Evolutionary conservation across 2,329 filamentous ascomycete genomes (phyloP), one percentile per base, ranked within the genome.

Genomic region (Stagonosporopsis vannaccii): DNA sequence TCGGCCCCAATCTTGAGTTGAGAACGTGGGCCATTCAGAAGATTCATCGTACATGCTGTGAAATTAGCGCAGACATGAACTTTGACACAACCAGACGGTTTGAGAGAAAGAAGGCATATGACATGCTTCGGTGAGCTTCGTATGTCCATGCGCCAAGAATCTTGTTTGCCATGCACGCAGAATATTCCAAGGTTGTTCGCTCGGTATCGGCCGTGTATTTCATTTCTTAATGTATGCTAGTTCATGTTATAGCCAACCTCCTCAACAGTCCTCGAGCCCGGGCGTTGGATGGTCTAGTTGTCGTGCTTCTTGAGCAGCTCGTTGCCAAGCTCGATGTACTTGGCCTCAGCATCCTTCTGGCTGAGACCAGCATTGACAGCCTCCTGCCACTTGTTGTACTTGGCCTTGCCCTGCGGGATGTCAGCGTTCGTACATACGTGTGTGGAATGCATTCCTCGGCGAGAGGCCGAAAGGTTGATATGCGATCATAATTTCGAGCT

Each of bases 381-480:
- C 72, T 87, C 84, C 78, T 91, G 80, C 92, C 92, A 97, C 51
- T 89, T 86, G 69, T 82, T 84, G 80, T 88, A 85, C 84, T 96
- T 96, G 70, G 86, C 86, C 81, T 95, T 96, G 79, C 82, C 87
- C 90, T 92, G 68, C 42, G 17, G 19, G n/a, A 15, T 30, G n/a
- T 55, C 42, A 65, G 51, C 44, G 41, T 26, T 28, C 22, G n/a
- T 43, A 9, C 25, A 22, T 32, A 17, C 6, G 23, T 13, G 9
- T 20, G 26, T 19, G 7, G 6, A 20, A 15, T n/a, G 22, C 11
- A 12, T 19, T 15, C 11, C 25, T 36, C 13, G 30, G 12, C 13
- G n/a, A 19, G 12, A 25, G 6, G 1, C 17, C 11, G 40, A 17
- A 9, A 25, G 9, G 3, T 17, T 15, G 28, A 8, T 30, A 4